Conservation (phyloP, 352 stramenopile species). For the Phytophthora fragariaefolia region DNA sequence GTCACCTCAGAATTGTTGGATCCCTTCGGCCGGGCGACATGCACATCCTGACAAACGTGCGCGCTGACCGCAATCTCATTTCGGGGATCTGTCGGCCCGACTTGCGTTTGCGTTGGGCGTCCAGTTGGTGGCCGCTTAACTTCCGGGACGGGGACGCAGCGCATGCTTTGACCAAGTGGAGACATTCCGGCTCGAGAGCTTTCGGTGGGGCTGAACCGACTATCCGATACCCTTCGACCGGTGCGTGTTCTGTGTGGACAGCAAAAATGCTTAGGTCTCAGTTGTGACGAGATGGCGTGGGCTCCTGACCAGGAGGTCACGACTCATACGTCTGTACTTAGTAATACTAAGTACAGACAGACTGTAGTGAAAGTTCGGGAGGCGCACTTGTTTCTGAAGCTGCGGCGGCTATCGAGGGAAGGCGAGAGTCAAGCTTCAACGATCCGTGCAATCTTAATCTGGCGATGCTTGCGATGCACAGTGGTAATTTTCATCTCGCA, state of each 20-base stretch:
- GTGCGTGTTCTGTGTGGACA: too few relatives aligned
- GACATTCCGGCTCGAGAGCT: constrained; percentile 9
- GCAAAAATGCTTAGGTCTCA: background rate
- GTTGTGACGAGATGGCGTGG: constrained; percentile 16
- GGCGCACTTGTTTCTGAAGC: constrained; percentile 6
- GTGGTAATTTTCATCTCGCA: too few relatives aligned
- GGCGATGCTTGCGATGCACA: background rate
- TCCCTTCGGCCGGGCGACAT: too few relatives aligned
- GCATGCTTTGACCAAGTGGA: constrained; percentile 17
- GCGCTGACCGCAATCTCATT: too few relatives aligned
- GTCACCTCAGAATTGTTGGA: constrained; percentile 8
- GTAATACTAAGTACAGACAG: too few relatives aligned
- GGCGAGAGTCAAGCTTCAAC: constrained; percentile 3
- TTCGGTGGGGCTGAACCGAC: constrained; percentile 18
- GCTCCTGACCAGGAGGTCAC: background rate
- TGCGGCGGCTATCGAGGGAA: constrained; percentile 4
- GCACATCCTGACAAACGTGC: too few relatives aligned
- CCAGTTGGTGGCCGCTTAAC: too few relatives aligned
- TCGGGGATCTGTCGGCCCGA: too few relatives aligned
- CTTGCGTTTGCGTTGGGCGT: too few relatives aligned
- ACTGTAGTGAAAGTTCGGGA: background rate
- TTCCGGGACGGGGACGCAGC: background rate
- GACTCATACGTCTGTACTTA: too few relatives aligned
- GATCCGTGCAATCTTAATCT: background rate
- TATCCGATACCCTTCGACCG: too few relatives aligned